These are phyloP conservation scores for Plasmodium vivax DNA, from an alignment of 169 alveolate species.

Conservation along the genomic window DNA sequence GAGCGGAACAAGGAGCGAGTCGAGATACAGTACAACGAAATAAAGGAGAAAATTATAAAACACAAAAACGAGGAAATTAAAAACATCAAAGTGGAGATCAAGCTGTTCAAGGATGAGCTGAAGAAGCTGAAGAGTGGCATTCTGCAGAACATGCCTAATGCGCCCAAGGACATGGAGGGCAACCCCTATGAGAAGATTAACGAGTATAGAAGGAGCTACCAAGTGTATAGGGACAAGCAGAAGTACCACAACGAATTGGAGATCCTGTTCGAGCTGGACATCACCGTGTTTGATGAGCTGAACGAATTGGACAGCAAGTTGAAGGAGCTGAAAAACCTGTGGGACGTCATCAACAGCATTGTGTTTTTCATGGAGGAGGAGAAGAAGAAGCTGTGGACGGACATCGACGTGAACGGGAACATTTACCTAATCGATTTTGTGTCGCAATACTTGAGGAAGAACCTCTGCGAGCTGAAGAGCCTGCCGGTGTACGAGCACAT, in stretches of 20 bases:
- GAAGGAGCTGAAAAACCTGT: constrained; percentile 88
- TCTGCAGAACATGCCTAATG: constrained; percentile 77
- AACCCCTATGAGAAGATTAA: constrained; percentile 86
- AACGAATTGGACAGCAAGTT: constrained; percentile 92
- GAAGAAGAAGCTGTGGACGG: constrained; percentile 94
- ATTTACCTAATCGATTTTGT: constrained; percentile 90
- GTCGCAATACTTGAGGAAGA: constrained; percentile 87
- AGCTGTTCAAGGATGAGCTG: constrained; percentile 62
- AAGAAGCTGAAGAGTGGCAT: constrained; percentile 81
- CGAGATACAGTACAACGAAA: constrained; percentile 87
- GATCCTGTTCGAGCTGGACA: constrained; percentile 93
- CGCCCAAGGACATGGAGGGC: constrained; percentile 73
- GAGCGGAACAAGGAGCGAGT: constrained; percentile 89
- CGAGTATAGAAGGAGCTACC: constrained; percentile 82
- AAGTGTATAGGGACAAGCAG: constrained; percentile 88
- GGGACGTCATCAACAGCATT: constrained; percentile 94
- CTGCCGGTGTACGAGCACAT: constrained; percentile 92
- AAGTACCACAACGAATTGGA: constrained; percentile 92
- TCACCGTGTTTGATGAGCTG: constrained; percentile 91
- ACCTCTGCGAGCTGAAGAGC: constrained; percentile 91
- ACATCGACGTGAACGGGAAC: constrained; percentile 92
- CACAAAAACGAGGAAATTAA: constrained; percentile 66
- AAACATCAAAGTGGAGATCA: constrained; percentile 48
- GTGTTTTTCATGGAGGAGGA: constrained; percentile 92
- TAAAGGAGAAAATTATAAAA: constrained; percentile 85